These are phyloP conservation scores for Cydonia oblonga DNA, from an alignment of 331 rosid genomes.

Conservation along the genomic window DNA sequence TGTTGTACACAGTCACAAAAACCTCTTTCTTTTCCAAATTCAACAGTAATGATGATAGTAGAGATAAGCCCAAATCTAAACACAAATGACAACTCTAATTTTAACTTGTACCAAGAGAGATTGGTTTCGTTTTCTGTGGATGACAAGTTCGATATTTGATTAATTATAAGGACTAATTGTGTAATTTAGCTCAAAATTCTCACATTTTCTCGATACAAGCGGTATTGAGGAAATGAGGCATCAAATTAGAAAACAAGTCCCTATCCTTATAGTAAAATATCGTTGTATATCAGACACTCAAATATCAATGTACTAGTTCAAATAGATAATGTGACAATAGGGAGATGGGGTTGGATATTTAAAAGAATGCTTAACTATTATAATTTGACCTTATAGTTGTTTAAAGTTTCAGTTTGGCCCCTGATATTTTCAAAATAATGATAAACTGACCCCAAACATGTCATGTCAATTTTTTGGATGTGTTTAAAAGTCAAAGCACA, in stretches of 20 bases:
- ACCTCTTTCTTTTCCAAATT: constrained; percentile 6
- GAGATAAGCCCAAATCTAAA: neutral
- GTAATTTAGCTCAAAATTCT: neutral
- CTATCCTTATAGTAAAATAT: neutral
- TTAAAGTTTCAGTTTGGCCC: too few relatives aligned
- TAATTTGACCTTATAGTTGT: neutral
- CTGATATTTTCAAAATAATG: neutral
- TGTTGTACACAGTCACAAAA: neutral
- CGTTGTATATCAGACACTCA: neutral
- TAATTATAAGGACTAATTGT: too few relatives aligned
- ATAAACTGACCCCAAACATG: neutral
- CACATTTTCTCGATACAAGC: neutral
- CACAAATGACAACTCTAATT: neutral
- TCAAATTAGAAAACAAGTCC: neutral
- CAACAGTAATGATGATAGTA: too few relatives aligned
- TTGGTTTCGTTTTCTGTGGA: too few relatives aligned
- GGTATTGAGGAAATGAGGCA: neutral
- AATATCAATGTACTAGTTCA: neutral
- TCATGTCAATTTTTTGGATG: neutral
- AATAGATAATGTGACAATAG: neutral
- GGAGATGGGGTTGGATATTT: neutral
- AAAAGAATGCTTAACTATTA: neutral
- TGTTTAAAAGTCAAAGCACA: neutral
- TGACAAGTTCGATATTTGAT: too few relatives aligned
- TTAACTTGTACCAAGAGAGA: neutral